Conservation (phyloP, 805 yeast genomes). For the Sugiyamaella floridensis region DNA sequence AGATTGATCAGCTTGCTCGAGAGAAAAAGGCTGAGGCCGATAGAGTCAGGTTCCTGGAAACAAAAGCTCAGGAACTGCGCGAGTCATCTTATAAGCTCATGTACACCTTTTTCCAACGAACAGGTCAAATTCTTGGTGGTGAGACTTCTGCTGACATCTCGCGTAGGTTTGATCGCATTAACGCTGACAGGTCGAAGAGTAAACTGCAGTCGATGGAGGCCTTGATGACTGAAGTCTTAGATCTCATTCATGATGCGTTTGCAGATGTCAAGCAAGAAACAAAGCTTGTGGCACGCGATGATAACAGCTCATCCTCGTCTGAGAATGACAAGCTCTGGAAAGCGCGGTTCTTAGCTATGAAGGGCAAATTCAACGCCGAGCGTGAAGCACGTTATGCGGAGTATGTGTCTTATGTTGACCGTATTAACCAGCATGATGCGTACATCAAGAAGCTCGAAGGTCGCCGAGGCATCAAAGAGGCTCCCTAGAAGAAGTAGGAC, state of each 20-base stretch:
- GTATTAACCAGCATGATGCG: slow-evolving; percentile 5
- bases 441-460: slow-evolving; percentile 6
- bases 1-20: slow-evolving; percentile 5
- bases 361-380: slow-evolving; percentile 9
- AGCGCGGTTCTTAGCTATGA: slow-evolving; percentile 7
- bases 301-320: background rate
- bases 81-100: slow-evolving; percentile 1
- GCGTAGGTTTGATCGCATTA: background rate
- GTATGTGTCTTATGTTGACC: slow-evolving; percentile 7
- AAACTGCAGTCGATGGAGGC: slow-evolving; percentile 1
- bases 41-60: slow-evolving; percentile 7
- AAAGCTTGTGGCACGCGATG: background rate
- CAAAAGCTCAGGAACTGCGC: slow-evolving; percentile 1
- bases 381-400: slow-evolving; percentile 9
- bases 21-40: slow-evolving; percentile 5
- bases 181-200: background rate
- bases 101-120: slow-evolving; percentile 3
- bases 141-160: background rate
- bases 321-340: slow-evolving; percentile 6
- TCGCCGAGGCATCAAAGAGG: background rate
- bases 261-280: background rate
- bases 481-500: background rate
- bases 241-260: background rate
- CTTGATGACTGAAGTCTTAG: slow-evolving; percentile 2
- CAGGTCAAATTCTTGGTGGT: slow-evolving; percentile 3